Evolutionary conservation across 2,329 filamentous ascomycete genomes (phyloP).

Genomic region (Pseudogymnoascus sp.): DNA sequence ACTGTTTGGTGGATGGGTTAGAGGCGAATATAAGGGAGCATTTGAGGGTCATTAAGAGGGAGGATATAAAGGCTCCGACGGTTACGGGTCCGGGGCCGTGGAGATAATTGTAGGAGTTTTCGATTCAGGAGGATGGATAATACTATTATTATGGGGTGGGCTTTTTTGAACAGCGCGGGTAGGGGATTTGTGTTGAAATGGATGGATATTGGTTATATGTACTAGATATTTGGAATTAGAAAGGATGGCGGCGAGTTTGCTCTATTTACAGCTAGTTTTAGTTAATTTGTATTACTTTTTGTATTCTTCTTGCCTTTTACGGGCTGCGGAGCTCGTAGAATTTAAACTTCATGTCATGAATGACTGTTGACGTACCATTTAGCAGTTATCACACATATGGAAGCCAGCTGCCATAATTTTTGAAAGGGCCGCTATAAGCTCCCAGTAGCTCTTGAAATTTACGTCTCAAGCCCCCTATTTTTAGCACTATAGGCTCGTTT

Average conservation of each 20-base stretch:
- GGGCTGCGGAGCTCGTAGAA: neutral
- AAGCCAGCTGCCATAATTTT: neutral
- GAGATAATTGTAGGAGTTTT: neutral
- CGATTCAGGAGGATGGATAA: neutral
- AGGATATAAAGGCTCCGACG: neutral
- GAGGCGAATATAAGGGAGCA: neutral
- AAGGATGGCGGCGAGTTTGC: neutral
- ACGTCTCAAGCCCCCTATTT: neutral
- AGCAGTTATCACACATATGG: neutral
- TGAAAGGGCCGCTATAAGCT: neutral
- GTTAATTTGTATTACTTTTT: neutral
- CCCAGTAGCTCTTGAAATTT: neutral
- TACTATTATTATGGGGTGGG: neutral
- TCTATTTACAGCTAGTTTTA: neutral
- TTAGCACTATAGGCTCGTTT: neutral
- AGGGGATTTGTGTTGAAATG: constrained; percentile 6
- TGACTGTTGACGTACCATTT: neutral
- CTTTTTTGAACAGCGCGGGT: neutral
- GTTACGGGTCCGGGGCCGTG: neutral
- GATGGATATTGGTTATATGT: neutral
- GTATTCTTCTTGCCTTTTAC: neutral
- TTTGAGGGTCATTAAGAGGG: neutral
- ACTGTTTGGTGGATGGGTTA: neutral
- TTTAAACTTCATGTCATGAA: neutral
- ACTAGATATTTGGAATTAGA: neutral